Evolutionary conservation across 108 stramenopile genomes (phyloP), one percentile per base, ranked within the genome.

Genomic region (Cyclotella choctawhatcheeana): DNA sequence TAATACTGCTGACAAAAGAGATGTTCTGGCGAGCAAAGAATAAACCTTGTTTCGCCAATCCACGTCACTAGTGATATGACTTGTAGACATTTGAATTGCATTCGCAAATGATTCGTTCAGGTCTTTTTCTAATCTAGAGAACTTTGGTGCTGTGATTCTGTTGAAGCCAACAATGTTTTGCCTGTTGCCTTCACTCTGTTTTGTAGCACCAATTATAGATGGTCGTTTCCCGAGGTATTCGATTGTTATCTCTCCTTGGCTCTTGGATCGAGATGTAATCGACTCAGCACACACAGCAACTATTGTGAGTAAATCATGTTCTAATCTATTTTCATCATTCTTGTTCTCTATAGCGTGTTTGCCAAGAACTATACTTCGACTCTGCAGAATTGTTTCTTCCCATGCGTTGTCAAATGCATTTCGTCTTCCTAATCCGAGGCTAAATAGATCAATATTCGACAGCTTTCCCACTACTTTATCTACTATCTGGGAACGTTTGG

Each of bases 221-320:
- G 90, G 88, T 24, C 89, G 76, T 48, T 88, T 88, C 12, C 89
- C 92, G 14, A 93, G 73, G 70, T 90, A 91, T 62, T 91, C 89
- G 34, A 89, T 76, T 0, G 88, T 79, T 21, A 83, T 87, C 31
- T 87, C 85, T 16, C 92, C 90, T 67, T 93, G 92, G 29, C 79
- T 87, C 64, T 86, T 62, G 48, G 88, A 83, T 24, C 84, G 58
- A 33, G 84, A 79, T 5, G 85, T 76, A 12, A 93, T 69, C n/a
- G 76, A 68, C 48, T 88, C 88, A 21, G 79, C 74, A 58, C 45
- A 78, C 24, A 74, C 69, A 7, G 22, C 25, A 10, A 66, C 45
- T 22, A 81, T 72, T 7, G 73, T 47, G 5, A 68, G 29, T 52
- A 84, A 44, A 58, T 73, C 65, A 17, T 63, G 58, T 22, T 76